A percentile compares a stretch with the other conserved stretches of the same genome.
phyloP scores from a whole-genome alignment of 495 filamentous ascomycete genomes.

The Penicillium mononematosum region DNA sequence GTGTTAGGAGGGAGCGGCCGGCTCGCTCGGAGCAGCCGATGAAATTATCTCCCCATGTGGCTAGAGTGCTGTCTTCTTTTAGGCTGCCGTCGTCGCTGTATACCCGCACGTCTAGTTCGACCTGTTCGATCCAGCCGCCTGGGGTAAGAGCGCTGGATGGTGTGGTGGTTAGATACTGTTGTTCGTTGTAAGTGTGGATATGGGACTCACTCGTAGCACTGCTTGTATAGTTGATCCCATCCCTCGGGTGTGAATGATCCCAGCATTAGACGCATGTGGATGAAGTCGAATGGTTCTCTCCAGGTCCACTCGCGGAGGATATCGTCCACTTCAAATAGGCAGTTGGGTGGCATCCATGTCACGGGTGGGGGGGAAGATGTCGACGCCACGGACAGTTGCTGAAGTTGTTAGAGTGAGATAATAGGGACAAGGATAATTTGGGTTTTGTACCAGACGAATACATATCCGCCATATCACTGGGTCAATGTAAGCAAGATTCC shows the following conservation, averaged over 20 bases:
- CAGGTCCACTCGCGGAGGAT: slow-evolving; percentile 27
- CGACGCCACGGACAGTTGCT: slow-evolving; percentile 22
- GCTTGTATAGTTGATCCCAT: slow-evolving; percentile 29
- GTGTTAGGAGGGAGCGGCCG: slow-evolving; percentile 17
- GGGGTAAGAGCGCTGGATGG: slow-evolving; percentile 32
- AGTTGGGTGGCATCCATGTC: slow-evolving; percentile 17
- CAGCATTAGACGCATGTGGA: slow-evolving; percentile 27
- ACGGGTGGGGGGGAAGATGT: slow-evolving; percentile 14
- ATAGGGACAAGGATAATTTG: too few species aligned
- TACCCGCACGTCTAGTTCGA: slow-evolving; percentile 44
- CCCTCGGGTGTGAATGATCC: slow-evolving; percentile 21
- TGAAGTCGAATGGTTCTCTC: slow-evolving; percentile 30
- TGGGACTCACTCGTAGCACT: slow-evolving; percentile 29
- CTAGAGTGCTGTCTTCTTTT: slow-evolving; percentile 25
- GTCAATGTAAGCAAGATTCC: neutral
- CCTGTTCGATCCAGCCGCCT: slow-evolving; percentile 54
- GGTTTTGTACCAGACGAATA: neutral
- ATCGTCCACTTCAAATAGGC: slow-evolving; percentile 31
- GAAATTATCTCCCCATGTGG: slow-evolving; percentile 20
- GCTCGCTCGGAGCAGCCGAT: slow-evolving; percentile 21
- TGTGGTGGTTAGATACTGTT: neutral
- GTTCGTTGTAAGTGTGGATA: too few species aligned
- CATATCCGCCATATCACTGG: neutral
- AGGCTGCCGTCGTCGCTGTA: slow-evolving; percentile 44
- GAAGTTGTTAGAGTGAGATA: neutral